Conservation (phyloP, 2,329 filamentous ascomycete species). For the Lachnellula hyalina region DNA sequence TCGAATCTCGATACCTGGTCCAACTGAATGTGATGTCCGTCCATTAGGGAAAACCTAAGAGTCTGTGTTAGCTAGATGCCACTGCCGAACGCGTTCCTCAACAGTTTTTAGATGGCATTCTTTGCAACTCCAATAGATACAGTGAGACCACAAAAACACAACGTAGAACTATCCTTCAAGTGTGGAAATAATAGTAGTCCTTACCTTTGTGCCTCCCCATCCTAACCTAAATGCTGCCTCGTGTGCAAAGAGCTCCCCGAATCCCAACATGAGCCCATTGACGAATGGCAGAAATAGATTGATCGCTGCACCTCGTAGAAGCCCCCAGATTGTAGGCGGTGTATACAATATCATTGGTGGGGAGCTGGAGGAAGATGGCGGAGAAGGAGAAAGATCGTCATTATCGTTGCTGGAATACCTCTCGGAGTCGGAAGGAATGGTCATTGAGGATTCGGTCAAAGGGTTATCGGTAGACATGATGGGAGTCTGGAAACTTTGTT, state of each 20-base stretch:
- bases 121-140: no score
- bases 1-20: slow-evolving; percentile 77
- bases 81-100: not conserved
- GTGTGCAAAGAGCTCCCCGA: slow-evolving; percentile 94
- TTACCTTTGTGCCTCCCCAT: slow-evolving; percentile 90
- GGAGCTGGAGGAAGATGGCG: slow-evolving; percentile 54
- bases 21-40: slow-evolving; percentile 50
- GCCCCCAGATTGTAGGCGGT: slow-evolving; percentile 79
- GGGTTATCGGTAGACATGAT: slow-evolving; percentile 53
- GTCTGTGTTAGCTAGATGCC: not conserved
- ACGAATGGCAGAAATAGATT: slow-evolving; percentile 94
- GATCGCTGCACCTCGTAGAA: slow-evolving; percentile 85
- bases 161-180: no score
- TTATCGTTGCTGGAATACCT: slow-evolving; percentile 66
- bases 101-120: not conserved
- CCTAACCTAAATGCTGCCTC: slow-evolving; percentile 90
- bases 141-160: not conserved
- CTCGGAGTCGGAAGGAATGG: slow-evolving; percentile 78
- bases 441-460: slow-evolving; percentile 68
- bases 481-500: not conserved
- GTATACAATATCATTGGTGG: slow-evolving; percentile 78
- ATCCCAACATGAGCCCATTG: slow-evolving; percentile 97
- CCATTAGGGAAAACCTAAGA: slow-evolving; percentile 29
- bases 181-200: slow-evolving; percentile 21
- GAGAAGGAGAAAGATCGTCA: slow-evolving; percentile 56